Base-by-base conservation (phyloP, 768 basidiomycete species). In the Pleurotus platypus region DNA sequence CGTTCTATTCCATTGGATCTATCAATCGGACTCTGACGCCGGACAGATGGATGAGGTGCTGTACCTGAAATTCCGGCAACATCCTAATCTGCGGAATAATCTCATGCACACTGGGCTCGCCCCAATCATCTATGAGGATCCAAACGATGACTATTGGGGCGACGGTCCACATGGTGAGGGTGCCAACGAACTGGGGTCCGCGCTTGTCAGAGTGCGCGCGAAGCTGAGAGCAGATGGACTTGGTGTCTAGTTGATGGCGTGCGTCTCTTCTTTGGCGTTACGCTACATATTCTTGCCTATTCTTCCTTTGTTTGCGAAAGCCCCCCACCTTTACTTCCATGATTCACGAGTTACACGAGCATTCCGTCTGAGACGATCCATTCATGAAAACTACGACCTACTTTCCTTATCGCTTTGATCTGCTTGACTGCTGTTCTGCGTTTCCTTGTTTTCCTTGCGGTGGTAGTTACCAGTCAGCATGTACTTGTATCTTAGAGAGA, bases 31-130 rank as follows among this genome's bases (percentile, higher is more conserved):
- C 18, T 46, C 22, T 15, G 11, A 35, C 6, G 48, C 53, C 49
- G 47, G 56, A 45, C 57, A 89, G 89, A 82, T 90, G 83, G 82
- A 87, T 43, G 81, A 86, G 6, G 87, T 86, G 37, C 62, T 90
- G 49, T 77, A 77, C 59, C 63, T 77, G 59, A 93, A 93, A 66
- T 86, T 92, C 63, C 77, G 72, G 48, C 90, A 92, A 71, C 87
- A 93, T 64, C 72, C 79, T 0, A 72, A 79, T 27, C 67, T 92
- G 55, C 80, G 83, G 37, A 58, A 58, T 18, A 63, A 81, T 63
- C 77, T 92, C 13, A 65, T 89, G 20, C 50, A 68, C 18, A 90
- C 89, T 2, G 80, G 77, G 7, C 63, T 74, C 13, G 72, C 74
- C 2, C 72, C 71, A 30, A 70, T 90, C 30, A 66, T 86, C 2